Conservation (phyloP, 176 grass and related monocot genomes). For the Pharus latifolius region DNA sequence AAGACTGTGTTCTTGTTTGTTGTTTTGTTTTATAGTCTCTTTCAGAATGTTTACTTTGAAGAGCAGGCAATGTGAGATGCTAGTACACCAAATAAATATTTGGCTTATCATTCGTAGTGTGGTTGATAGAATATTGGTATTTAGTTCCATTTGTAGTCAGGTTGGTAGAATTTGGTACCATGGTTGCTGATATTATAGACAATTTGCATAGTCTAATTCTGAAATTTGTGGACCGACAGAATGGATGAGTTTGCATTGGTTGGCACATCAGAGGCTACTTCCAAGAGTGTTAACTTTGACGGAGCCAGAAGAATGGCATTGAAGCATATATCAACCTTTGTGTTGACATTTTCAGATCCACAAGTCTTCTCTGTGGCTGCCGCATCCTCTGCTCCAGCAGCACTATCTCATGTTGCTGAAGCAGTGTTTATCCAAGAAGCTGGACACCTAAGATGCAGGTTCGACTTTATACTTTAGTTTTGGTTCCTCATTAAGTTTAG, state of each 20-base stretch:
- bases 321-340: conserved; percentile 92
- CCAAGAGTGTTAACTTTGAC: conserved; percentile 72
- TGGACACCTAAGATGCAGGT: conserved; percentile 99
- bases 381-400: conserved; percentile 58
- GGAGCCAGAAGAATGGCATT: conserved; percentile 96
- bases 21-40: background rate
- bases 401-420: conserved; percentile 70
- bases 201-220: conserved; percentile 13
- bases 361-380: conserved; percentile 63
- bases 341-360: conserved; percentile 82
- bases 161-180: background rate
- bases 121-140: background rate
- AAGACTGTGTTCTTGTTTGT: background rate
- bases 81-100: background rate
- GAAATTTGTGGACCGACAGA: conserved; percentile 41
- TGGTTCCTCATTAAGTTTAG: background rate
- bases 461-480: conserved; percentile 11
- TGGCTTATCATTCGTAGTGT: background rate
- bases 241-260: conserved; percentile 80
- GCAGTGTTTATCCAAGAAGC: conserved; percentile 90
- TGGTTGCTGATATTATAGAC: background rate
- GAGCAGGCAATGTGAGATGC: too few species aligned
- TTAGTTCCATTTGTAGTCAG: background rate
- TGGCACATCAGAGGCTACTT: conserved; percentile 69
- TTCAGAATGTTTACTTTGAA: background rate